phyloP scores from a whole-genome alignment of 495 filamentous ascomycete species.

The Cercophora newfieldiana region DNA sequence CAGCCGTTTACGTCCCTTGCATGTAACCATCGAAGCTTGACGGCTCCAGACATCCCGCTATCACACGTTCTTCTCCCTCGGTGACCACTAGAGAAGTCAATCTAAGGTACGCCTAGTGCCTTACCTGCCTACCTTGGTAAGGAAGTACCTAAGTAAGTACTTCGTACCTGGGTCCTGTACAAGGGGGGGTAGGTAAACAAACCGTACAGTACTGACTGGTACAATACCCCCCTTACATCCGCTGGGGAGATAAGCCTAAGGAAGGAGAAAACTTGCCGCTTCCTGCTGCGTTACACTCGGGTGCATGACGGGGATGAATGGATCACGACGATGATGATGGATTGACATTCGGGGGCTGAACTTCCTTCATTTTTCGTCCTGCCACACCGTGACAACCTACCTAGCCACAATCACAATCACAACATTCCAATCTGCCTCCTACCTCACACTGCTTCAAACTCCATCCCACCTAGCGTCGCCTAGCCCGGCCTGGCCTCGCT shows the following conservation, averaged over 20 bases:
- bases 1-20: neutral
- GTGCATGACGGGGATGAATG: too few relatives aligned
- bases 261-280: neutral
- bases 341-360: too few relatives aligned
- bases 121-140: too few relatives aligned
- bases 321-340: too few relatives aligned
- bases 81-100: neutral
- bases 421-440: neutral
- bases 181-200: too few relatives aligned
- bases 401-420: neutral
- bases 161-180: too few relatives aligned
- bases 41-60: neutral
- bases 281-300: neutral
- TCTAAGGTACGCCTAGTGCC: too few relatives aligned
- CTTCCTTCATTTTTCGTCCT: too few relatives aligned
- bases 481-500: neutral
- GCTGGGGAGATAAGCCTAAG: neutral
- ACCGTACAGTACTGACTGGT: neutral
- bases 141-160: too few relatives aligned
- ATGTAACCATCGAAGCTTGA: neutral
- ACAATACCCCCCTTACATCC: neutral
- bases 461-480: neutral
- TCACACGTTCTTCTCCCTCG: neutral
- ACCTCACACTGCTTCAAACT: neutral
- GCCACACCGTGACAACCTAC: too few relatives aligned